Base-by-base conservation (phyloP, 805 yeast species). In the Ogataea philodendri region DNA sequence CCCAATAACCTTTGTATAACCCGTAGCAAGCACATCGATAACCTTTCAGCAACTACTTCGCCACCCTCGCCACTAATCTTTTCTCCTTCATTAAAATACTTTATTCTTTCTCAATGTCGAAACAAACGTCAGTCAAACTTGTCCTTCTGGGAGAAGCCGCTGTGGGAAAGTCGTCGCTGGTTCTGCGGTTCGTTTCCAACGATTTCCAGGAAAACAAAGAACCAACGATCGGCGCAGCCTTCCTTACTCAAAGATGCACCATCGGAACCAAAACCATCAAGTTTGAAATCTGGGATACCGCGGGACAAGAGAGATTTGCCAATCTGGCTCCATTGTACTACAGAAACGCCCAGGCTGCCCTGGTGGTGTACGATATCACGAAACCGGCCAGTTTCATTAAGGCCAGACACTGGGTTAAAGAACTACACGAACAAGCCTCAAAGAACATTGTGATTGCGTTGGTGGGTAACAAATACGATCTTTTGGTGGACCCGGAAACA, bases 331-430 rank as follows among this genome's bases (percentile, higher is more conserved):
- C 97, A 18, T 83, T 90, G 93, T 90, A 90, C 64, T 90, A 90
- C 66, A 76, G 98, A 59, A 90, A 93, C 55, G 97, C 98, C 10
- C 96, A 89, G 59, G 95, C 96, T 17, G 97, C 97, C 0, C 67
- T 90, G 44, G 96, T 93, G 9, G 98, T 90, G 7, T 90, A 90
- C 59, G 98, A 90, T 55, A 77, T 90, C 48, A 89, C 97, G 24
- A 88, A 88, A 56, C 96, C 96, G 3, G 93, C 95, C 9, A 83
- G 95, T 15, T 90, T 90, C 52, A 81, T 88, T 52, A 88, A 90
- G 62, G 97, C 97, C 6, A 83, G 97, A 52, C 97, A 90, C 64
- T 90, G 98, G 98, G 96, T 90, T 37, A 84, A 84, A 55, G 97
- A 90, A 60, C 73, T 90, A 49, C 95, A 87, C 56, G 95, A 89